Percentiles rank a stretch among this genome's conserved stretches.
These are phyloP conservation scores for Thielaviopsis ethacetica DNA, from an alignment of 2,329 filamentous ascomycete species.

Conservation along the genomic window DNA sequence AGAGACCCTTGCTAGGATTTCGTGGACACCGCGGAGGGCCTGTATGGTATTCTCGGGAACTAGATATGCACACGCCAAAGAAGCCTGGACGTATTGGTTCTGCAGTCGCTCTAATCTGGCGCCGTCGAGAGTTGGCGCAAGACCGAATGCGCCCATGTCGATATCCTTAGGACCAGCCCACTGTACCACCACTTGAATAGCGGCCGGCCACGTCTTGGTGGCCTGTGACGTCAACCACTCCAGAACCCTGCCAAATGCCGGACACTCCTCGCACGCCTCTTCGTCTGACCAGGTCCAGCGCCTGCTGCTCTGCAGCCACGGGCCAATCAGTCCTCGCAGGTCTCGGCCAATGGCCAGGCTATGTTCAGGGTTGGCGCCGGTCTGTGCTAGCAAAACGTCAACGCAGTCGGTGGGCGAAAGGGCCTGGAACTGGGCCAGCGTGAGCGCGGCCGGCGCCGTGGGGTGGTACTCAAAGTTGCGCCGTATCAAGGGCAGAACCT, in stretches of 20 bases:
- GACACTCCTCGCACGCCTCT: slow-evolving; percentile 22
- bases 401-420: slow-evolving; percentile 44
- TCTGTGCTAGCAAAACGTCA: slow-evolving; percentile 43
- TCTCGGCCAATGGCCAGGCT: slow-evolving; percentile 39
- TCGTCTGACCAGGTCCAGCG: slow-evolving; percentile 14
- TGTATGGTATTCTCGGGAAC: slow-evolving; percentile 42
- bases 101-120: slow-evolving; percentile 43
- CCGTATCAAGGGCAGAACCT: slow-evolving; percentile 50
- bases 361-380: slow-evolving; percentile 26
- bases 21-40: slow-evolving; percentile 25
- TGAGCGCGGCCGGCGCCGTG: slow-evolving; percentile 27
- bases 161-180: slow-evolving; percentile 61
- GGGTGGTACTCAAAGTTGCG: slow-evolving; percentile 56
- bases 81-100: slow-evolving; percentile 48
- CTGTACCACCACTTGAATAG: slow-evolving; percentile 46
- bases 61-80: slow-evolving; percentile 51
- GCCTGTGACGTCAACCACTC: slow-evolving; percentile 50
- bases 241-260: slow-evolving; percentile 54
- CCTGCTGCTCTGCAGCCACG: slow-evolving; percentile 44
- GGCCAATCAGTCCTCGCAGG: slow-evolving; percentile 49
- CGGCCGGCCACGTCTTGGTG: slow-evolving; percentile 41
- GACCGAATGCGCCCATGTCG: slow-evolving; percentile 44
- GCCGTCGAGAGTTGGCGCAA: slow-evolving; percentile 39
- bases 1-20: slow-evolving; percentile 20
- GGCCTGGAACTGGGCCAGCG: slow-evolving; percentile 46